Conservation (phyloP, 2,329 filamentous ascomycete genomes). For the Metarhizium guizhouense region DNA sequence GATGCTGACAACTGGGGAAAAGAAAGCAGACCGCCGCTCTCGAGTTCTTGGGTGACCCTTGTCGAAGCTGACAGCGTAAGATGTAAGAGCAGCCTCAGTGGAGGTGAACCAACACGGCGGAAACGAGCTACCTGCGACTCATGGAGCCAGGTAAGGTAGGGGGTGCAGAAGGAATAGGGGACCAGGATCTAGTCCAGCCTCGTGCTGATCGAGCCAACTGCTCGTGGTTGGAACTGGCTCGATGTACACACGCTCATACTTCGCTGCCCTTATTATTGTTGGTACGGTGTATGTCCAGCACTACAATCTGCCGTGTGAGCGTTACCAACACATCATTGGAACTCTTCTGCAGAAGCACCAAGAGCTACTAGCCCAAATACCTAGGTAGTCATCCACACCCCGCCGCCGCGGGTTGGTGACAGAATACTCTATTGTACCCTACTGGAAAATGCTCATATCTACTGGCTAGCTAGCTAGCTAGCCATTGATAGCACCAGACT, state of each 20-base stretch:
- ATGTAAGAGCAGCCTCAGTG: conserved; percentile 6
- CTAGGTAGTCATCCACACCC: no score
- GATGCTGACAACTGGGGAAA: conserved; percentile 3
- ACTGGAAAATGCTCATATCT: no score
- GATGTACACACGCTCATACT: neutral
- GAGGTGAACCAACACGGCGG: conserved; percentile 8
- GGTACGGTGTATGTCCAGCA: neutral
- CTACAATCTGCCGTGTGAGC: neutral
- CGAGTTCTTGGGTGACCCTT: conserved; percentile 4
- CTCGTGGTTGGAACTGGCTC: neutral
- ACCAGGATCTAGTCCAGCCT: neutral
- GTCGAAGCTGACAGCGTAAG: conserved; percentile 8
- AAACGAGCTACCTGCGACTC: conserved; percentile 4
- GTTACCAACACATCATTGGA: neutral
- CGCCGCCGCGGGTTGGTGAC: no score
- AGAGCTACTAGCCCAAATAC: neutral
- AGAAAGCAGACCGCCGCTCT: neutral
- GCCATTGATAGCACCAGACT: no score
- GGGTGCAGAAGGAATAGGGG: neutral
- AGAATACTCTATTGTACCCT: no score
- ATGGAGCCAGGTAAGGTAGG: neutral
- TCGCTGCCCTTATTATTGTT: neutral
- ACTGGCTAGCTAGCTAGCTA: no score
- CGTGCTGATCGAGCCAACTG: neutral
- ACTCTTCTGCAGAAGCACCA: neutral